Percentiles rank a stretch among this genome's conserved stretches.
Evolutionary conservation across 345 rosid species (phyloP).

Genomic region (Eucalyptus microcorys): DNA sequence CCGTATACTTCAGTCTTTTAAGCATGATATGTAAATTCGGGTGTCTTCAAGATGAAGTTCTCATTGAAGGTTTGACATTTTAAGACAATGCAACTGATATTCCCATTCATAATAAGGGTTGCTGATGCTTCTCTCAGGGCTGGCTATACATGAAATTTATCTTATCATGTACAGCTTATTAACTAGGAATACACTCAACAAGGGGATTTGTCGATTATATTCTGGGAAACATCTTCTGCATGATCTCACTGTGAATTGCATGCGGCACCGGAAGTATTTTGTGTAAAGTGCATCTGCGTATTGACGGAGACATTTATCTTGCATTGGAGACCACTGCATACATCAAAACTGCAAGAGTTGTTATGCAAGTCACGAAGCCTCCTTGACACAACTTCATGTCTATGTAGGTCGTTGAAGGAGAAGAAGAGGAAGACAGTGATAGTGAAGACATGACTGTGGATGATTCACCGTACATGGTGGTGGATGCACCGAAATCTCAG

Average conservation of each 20-base stretch:
- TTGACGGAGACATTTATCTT: neutral
- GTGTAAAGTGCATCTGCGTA: neutral
- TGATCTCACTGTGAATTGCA: neutral
- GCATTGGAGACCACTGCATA: neutral
- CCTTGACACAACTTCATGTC: neutral
- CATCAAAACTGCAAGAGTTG: neutral
- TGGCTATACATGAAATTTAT: neutral
- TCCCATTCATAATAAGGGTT: neutral
- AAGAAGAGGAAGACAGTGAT: slow-evolving; percentile 5
- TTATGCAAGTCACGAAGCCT: neutral
- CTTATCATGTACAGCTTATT: neutral
- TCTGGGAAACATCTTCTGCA: neutral
- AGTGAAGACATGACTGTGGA: slow-evolving; percentile 13
- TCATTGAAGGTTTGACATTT: neutral
- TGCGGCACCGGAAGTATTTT: neutral
- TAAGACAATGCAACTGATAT: neutral
- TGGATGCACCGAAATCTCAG: slow-evolving; percentile 25
- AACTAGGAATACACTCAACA: neutral
- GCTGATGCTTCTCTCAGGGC: neutral
- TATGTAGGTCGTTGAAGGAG: neutral
- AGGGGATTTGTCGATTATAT: neutral
- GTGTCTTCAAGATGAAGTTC: neutral
- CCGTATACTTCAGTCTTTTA: neutral
- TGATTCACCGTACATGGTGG: slow-evolving; percentile 38
- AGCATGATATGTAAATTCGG: neutral